phyloP scores from a whole-genome alignment of 169 alveolate genomes.

The Eimeria acervulina region DNA sequence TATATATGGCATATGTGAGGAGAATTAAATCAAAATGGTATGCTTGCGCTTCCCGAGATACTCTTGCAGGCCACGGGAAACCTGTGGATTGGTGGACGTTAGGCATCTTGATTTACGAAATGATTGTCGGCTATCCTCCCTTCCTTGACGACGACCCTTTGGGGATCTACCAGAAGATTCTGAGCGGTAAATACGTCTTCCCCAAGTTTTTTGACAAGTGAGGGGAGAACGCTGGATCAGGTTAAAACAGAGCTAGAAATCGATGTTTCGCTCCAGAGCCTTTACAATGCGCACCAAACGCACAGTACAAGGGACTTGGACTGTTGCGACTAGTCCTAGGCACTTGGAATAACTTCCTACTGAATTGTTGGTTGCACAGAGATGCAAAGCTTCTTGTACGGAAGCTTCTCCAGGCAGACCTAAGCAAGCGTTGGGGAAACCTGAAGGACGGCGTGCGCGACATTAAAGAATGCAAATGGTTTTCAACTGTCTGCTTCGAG shows the following conservation, averaged over 20 bases:
- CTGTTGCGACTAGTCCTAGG: neutral
- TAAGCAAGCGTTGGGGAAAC: slow-evolving; percentile 97
- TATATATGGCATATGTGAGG: too few relatives aligned
- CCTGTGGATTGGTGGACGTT: slow-evolving; percentile 99
- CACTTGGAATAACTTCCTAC: neutral
- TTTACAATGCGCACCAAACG: neutral
- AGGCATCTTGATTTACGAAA: slow-evolving; percentile 97
- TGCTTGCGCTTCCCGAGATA: neutral
- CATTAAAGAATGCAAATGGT: slow-evolving; percentile 95
- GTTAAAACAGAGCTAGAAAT: neutral
- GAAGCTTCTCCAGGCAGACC: slow-evolving; percentile 96
- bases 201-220: slow-evolving; percentile 84
- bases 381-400: slow-evolving; percentile 90
- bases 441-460: slow-evolving; percentile 97
- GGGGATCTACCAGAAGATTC: slow-evolving; percentile 97
- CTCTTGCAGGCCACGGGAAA: slow-evolving; percentile 95
- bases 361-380: slow-evolving; percentile 39
- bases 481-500: slow-evolving; percentile 79
- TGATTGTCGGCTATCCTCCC: slow-evolving; percentile 99
- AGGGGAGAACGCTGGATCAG: neutral
- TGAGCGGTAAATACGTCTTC: slow-evolving; percentile 96
- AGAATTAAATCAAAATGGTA: too few relatives aligned
- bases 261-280: neutral
- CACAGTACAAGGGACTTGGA: neutral
- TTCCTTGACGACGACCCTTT: slow-evolving; percentile 98